A percentile compares a stretch with the other conserved stretches of the same genome.
These are phyloP conservation scores for Spergularia azorica DNA, from an alignment of 179 eudicot species.

Conservation along the genomic window DNA sequence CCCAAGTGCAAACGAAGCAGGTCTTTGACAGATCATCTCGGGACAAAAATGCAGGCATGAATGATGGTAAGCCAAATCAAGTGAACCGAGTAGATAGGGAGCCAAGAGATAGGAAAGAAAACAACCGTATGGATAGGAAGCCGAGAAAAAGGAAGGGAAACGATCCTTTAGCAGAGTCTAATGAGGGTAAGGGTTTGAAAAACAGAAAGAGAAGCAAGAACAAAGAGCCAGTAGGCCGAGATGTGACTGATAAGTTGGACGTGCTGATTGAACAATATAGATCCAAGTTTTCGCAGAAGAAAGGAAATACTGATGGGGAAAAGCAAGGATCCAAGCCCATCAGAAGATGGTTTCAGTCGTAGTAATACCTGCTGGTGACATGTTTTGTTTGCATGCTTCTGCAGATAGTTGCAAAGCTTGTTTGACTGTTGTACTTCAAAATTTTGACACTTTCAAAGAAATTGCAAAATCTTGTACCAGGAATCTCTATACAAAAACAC, in stretches of 20 bases:
- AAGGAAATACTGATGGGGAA: constrained; percentile 46
- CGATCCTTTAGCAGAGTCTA: constrained; percentile 29
- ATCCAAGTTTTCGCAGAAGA: constrained; percentile 57
- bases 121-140: constrained; percentile 19
- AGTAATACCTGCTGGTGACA: neutral
- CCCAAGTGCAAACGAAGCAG: constrained; percentile 25
- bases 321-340: constrained; percentile 65
- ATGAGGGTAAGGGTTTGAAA: constrained; percentile 22
- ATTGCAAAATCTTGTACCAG: constrained; percentile 9
- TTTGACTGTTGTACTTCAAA: constrained; percentile 26
- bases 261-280: constrained; percentile 64
- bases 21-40: constrained; percentile 19
- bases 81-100: constrained; percentile 3
- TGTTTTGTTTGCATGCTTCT: neutral
- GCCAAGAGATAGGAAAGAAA: constrained; percentile 30
- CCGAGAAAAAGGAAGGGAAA: constrained; percentile 43
- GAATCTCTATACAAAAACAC: neutral
- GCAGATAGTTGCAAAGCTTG: neutral
- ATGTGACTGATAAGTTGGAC: constrained; percentile 68
- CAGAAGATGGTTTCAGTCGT: constrained; percentile 81
- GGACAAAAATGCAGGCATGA: neutral
- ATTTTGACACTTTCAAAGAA: constrained; percentile 24
- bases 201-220: constrained; percentile 38
- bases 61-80: neutral
- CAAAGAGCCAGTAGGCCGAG: constrained; percentile 53